Percentiles rank a stretch among this genome's conserved stretches.
Conservation (phyloP, 768 basidiomycete genomes). For the Rossbeevera mucosa region DNA sequence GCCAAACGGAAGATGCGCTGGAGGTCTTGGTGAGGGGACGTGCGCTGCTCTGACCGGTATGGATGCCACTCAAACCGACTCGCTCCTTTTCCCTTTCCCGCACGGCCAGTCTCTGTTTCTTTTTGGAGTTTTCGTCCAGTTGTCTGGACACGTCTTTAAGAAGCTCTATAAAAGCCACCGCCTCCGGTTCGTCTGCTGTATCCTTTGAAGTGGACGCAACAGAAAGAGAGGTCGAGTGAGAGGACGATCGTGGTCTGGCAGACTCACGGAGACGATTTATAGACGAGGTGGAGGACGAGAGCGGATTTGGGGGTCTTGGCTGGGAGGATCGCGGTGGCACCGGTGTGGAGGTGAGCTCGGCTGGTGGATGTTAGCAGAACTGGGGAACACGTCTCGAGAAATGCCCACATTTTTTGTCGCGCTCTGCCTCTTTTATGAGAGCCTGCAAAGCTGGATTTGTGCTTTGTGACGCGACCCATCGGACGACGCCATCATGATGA, state of each 20-base stretch:
- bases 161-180: conserved; percentile 20
- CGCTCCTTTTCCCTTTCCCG: conserved; percentile 11
- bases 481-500: conserved; percentile 15
- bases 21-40: conserved; percentile 16
- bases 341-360: background rate
- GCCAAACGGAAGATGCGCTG: conserved; percentile 11
- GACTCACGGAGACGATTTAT: conserved; percentile 8
- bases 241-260: conserved; percentile 17
- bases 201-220: background rate
- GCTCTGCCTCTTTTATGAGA: conserved; percentile 26
- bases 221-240: conserved; percentile 6
- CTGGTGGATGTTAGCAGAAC: background rate
- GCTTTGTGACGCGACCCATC: conserved; percentile 26
- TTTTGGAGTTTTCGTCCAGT: conserved; percentile 24
- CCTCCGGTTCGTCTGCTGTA: conserved; percentile 22
- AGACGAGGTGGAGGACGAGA: conserved; percentile 21
- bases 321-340: conserved; percentile 4
- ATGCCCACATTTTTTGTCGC: conserved; percentile 21
- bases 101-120: conserved; percentile 20
- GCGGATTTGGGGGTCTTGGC: conserved; percentile 9
- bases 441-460: conserved; percentile 21
- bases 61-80: background rate
- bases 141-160: conserved; percentile 20
- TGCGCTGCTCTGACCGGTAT: background rate
- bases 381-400: background rate